Base-by-base conservation (phyloP, 768 basidiomycete genomes). In the Kwoniella botswanensis region DNA sequence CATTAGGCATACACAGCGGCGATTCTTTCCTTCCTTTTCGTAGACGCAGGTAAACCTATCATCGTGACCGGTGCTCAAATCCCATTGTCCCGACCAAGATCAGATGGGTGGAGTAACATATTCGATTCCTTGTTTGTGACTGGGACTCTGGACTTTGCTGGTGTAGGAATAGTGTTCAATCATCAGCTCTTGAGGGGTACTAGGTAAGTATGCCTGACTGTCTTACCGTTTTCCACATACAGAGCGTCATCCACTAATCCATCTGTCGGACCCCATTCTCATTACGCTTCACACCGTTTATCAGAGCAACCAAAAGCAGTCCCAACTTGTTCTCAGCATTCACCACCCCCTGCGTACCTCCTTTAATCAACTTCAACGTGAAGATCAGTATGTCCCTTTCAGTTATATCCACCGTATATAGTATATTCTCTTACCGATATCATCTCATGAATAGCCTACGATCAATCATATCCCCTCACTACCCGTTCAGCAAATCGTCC, bases 31-130 rank as follows among this genome's bases (percentile, higher is more conserved):
- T 80, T 77, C 72, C 71, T 80, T 2, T 80, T 80, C 55, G 73
- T 73, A 26, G 67, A 74, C 42, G 68, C 76, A 0, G 77, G 77
- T 17, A 80, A 80, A 74, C 79, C 79, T 11, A 77, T 80, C 53
- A 67, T 76, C 6, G 71, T 80, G 24, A 80, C 79, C 15, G 79
- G 79, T 24, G 79, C 79, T 2, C 79, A 80, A 59, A 76, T 80
- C 7, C 79, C 79, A 18, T 63, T 80, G 4, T 74, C 72, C 29
- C 73, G 76, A 66, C 77, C 79, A 2, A 46, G 79, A 15, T 78
- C 77, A 21, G 79, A 80, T 65, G 79, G 79, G 21, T 80, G 79
- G 79, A 74, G 72, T 15, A 80, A 80, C 53, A 65, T 80, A 22
- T 62, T 80, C 10, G 79, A 80, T 57, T 78, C 77, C 35, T 53